Percentiles rank a stretch among this genome's conserved stretches.
phyloP scores from a whole-genome alignment of 345 rosid species.

The Firmiana major region DNA sequence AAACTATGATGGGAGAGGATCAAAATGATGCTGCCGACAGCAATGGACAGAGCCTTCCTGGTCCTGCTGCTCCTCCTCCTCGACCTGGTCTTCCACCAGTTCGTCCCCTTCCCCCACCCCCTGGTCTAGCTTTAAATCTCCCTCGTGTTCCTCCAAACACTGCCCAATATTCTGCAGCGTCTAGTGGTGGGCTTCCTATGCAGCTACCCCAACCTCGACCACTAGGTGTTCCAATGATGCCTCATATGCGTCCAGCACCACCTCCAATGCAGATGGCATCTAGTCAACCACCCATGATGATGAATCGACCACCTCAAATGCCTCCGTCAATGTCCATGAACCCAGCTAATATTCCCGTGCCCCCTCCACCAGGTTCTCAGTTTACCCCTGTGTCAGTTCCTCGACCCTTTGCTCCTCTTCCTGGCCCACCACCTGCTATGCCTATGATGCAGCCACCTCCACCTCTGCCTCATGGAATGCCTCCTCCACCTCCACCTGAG shows the following conservation, averaged over 20 bases:
- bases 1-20: slow-evolving; percentile 54
- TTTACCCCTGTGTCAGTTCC: slow-evolving; percentile 23
- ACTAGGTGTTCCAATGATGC: slow-evolving; percentile 59
- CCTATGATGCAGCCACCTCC: slow-evolving; percentile 15
- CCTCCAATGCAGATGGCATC: slow-evolving; percentile 55
- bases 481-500: slow-evolving; percentile 26
- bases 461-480: slow-evolving; percentile 9
- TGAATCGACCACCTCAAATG: slow-evolving; percentile 58
- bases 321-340: slow-evolving; percentile 40
- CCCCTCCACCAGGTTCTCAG: slow-evolving; percentile 86
- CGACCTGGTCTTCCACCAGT: slow-evolving; percentile 60
- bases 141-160: slow-evolving; percentile 66
- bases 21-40: slow-evolving; percentile 39
- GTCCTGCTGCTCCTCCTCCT: slow-evolving; percentile 84
- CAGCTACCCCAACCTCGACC: slow-evolving; percentile 56
- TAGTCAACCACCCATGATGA: slow-evolving; percentile 61
- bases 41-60: slow-evolving; percentile 59
- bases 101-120: slow-evolving; percentile 86
- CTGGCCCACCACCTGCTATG: background rate
- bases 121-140: slow-evolving; percentile 69
- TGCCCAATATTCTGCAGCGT: slow-evolving; percentile 42
- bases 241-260: slow-evolving; percentile 46
- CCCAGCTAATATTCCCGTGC: slow-evolving; percentile 40
- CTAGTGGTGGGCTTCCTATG: slow-evolving; percentile 41
- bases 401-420: background rate